Evolutionary conservation across 2,329 filamentous ascomycete species (phyloP).

Genomic region (Penicillium sp.): DNA sequence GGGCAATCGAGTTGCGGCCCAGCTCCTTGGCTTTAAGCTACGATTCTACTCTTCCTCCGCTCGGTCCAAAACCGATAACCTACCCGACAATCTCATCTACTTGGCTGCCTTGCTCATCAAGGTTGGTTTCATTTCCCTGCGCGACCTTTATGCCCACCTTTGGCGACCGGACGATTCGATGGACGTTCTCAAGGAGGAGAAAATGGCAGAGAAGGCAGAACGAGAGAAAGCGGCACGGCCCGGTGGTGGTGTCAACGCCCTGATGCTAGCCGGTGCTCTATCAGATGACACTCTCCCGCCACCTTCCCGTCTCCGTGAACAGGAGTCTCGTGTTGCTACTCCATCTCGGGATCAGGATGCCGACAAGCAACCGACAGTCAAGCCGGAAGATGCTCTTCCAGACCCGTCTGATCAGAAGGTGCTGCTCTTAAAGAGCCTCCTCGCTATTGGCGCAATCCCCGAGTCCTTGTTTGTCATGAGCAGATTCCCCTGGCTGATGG

Average conservation of each 20-base stretch:
- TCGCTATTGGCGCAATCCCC: constrained; percentile 88
- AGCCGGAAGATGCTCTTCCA: constrained; percentile 55
- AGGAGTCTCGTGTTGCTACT: constrained; percentile 53
- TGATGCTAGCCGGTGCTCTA: constrained; percentile 83
- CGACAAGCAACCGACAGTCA: constrained; percentile 38
- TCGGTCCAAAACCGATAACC: constrained; percentile 70
- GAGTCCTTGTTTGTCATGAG: constrained; percentile 92
- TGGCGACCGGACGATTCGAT: constrained; percentile 84
- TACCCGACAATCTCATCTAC: constrained; percentile 92
- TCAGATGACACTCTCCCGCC: constrained; percentile 72
- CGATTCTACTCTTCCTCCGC: constrained; percentile 87
- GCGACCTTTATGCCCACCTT: constrained; percentile 88
- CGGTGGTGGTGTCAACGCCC: constrained; percentile 75
- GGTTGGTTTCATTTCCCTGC: constrained; percentile 91
- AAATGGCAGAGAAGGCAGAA: constrained; percentile 74
- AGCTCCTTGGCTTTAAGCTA: constrained; percentile 94
- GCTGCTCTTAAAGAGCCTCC: constrained; percentile 75
- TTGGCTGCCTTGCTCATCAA: constrained; percentile 92
- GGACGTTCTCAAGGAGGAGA: constrained; percentile 69
- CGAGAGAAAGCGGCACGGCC: constrained; percentile 71
- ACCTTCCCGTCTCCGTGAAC: constrained; percentile 54
- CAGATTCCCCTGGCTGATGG: constrained; percentile 87
- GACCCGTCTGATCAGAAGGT: constrained; percentile 89
- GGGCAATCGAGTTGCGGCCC: constrained; percentile 89
- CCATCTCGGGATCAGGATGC: constrained; percentile 56